These are phyloP conservation scores for Skeletonema marinoi DNA, from an alignment of 108 stramenopile genomes.

Conservation along the genomic window DNA sequence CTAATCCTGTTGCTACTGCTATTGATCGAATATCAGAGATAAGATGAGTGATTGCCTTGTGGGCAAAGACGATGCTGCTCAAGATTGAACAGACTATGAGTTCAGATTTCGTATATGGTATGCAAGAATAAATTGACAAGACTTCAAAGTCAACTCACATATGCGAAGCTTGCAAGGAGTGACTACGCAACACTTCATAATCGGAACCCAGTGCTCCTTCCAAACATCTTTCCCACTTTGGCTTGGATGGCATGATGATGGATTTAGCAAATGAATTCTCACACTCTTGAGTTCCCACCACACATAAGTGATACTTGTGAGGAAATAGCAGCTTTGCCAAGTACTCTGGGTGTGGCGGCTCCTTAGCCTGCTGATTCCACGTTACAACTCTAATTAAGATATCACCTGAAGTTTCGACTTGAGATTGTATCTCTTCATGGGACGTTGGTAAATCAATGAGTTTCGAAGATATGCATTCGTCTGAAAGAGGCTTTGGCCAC, in stretches of 20 bases:
- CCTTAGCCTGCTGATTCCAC: slow-evolving; percentile 54
- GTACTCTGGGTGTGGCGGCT: slow-evolving; percentile 38
- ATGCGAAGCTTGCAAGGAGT: slow-evolving; percentile 62
- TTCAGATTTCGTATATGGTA: too few relatives aligned
- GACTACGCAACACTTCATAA: slow-evolving; percentile 48
- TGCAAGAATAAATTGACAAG: too few relatives aligned
- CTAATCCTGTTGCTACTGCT: slow-evolving; percentile 39
- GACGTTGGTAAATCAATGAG: slow-evolving; percentile 20
- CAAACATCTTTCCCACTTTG: slow-evolving; percentile 47
- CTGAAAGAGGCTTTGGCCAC: slow-evolving; percentile 39
- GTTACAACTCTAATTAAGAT: slow-evolving; percentile 46
- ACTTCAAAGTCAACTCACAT: slow-evolving; percentile 2
- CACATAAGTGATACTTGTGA: slow-evolving; percentile 45
- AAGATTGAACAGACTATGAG: neutral
- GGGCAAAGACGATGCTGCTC: slow-evolving; percentile 30
- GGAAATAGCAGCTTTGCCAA: slow-evolving; percentile 36
- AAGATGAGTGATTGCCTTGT: slow-evolving; percentile 37
- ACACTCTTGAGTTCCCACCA: slow-evolving; percentile 61
- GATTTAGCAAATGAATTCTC: slow-evolving; percentile 60
- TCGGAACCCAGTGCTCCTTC: slow-evolving; percentile 30
- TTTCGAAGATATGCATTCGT: slow-evolving; percentile 8
- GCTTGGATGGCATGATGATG: slow-evolving; percentile 43
- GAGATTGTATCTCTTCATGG: slow-evolving; percentile 27
- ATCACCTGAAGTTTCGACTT: slow-evolving; percentile 28
- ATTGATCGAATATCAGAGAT: slow-evolving; percentile 33